Evolutionary conservation across 2,329 filamentous ascomycete genomes (phyloP).

Genomic region (Phyllosticta citribraziliensis): DNA sequence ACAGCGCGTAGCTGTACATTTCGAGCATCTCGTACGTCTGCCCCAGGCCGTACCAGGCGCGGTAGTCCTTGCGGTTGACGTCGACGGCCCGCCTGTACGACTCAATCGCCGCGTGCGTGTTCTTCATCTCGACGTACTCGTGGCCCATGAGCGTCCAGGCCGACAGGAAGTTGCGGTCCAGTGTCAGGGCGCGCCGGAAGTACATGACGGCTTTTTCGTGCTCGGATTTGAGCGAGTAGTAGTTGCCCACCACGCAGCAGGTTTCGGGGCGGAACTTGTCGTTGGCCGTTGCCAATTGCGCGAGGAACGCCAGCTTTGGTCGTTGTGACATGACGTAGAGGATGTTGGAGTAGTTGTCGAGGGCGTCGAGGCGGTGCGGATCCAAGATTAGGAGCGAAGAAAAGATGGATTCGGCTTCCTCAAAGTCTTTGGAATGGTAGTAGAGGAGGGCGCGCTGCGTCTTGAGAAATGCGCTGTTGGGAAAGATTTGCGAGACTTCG

Average conservation of each 20-base stretch:
- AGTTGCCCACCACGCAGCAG: slow-evolving; percentile 93
- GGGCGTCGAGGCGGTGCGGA: slow-evolving; percentile 67
- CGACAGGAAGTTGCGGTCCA: slow-evolving; percentile 83
- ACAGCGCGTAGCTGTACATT: slow-evolving; percentile 94
- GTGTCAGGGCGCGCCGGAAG: slow-evolving; percentile 81
- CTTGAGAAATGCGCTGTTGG: slow-evolving; percentile 76
- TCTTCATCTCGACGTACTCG: slow-evolving; percentile 97
- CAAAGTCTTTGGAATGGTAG: slow-evolving; percentile 79
- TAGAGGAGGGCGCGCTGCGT: slow-evolving; percentile 80
- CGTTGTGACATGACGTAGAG: slow-evolving; percentile 84
- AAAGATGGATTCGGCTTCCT: slow-evolving; percentile 53
- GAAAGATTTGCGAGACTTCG: slow-evolving; percentile 76
- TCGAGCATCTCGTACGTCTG: slow-evolving; percentile 97
- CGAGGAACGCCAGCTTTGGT: slow-evolving; percentile 79
- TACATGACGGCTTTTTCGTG: slow-evolving; percentile 98
- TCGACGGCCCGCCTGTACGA: slow-evolving; percentile 93
- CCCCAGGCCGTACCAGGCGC: slow-evolving; percentile 94
- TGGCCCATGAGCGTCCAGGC: slow-evolving; percentile 99
- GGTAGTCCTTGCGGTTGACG: slow-evolving; percentile 90
- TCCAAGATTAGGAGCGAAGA: slow-evolving; percentile 59
- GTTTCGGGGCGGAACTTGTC: slow-evolving; percentile 97
- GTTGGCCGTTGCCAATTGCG: slow-evolving; percentile 79
- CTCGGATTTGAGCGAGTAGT: slow-evolving; percentile 86
- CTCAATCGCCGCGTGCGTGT: slow-evolving; percentile 95
- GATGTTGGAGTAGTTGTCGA: slow-evolving; percentile 96